Evolutionary conservation across 441 rosid species (phyloP).

Genomic region (Lepidium campestre): DNA sequence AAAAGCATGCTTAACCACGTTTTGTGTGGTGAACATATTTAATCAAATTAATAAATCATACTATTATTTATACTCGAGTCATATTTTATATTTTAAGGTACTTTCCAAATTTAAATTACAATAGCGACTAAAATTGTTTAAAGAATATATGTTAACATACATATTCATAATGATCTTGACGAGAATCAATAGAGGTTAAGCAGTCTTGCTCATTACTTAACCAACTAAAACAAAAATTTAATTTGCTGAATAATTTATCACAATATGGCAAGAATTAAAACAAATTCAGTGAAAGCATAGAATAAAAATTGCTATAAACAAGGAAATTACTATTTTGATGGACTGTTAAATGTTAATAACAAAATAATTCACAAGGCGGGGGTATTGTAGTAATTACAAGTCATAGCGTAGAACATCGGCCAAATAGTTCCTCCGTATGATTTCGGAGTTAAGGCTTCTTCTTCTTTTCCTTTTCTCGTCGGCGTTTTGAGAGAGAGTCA

Average conservation of each 20-base stretch:
- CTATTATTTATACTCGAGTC: too few relatives aligned
- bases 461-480: background rate
- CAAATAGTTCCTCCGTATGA: background rate
- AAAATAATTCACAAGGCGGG: background rate
- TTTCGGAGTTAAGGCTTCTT: background rate
- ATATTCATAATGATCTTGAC: too few relatives aligned
- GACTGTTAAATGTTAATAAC: background rate
- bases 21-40: background rate
- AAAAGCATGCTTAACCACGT: background rate
- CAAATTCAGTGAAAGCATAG: too few relatives aligned
- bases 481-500: constrained; percentile 15
- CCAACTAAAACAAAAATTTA: too few relatives aligned
- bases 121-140: background rate
- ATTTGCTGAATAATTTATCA: too few relatives aligned
- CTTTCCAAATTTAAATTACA: background rate
- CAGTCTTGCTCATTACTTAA: too few relatives aligned
- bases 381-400: background rate
- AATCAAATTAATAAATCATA: too few relatives aligned
- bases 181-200: too few relatives aligned
- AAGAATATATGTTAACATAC: background rate
- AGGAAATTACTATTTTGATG: background rate
- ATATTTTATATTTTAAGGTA: too few relatives aligned
- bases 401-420: constrained; percentile 20
- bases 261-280: too few relatives aligned
- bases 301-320: background rate